These are phyloP conservation scores for Luzula sylvatica DNA, from an alignment of 176 grass and related monocot species.

Conservation along the genomic window DNA sequence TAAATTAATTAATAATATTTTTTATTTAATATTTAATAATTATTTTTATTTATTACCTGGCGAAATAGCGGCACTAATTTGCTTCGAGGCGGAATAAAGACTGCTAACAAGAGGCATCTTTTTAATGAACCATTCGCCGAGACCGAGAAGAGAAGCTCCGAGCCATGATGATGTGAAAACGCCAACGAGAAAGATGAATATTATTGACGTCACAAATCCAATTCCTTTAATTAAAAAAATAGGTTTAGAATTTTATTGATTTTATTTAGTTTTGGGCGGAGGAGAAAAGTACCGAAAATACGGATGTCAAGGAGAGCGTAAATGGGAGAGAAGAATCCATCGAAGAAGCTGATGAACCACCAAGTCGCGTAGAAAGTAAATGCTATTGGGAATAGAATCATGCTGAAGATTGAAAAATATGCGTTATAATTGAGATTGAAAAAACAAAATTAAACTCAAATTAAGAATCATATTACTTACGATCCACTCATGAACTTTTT, in stretches of 20 bases:
- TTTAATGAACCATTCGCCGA: slow-evolving; percentile 65
- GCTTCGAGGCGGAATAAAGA: slow-evolving; percentile 65
- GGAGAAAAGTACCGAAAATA: slow-evolving; percentile 36
- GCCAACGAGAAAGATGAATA: slow-evolving; percentile 61
- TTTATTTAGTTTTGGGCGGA: neutral
- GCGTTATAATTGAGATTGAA: neutral
- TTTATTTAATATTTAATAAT: too few relatives aligned
- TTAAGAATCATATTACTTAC: slow-evolving; percentile 13
- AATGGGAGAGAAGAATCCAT: slow-evolving; percentile 79
- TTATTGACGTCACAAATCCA: slow-evolving; percentile 62
- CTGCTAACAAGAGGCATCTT: slow-evolving; percentile 59
- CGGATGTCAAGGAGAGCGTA: slow-evolving; percentile 61
- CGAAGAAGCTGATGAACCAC: slow-evolving; percentile 73
- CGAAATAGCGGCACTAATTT: slow-evolving; percentile 60
- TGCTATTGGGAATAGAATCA: slow-evolving; percentile 67
- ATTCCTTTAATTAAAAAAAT: slow-evolving; percentile 22
- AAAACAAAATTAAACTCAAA: neutral
- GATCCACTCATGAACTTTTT: slow-evolving; percentile 79
- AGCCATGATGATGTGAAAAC: slow-evolving; percentile 75
- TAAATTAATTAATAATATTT: too few relatives aligned
- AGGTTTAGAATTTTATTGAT: neutral
- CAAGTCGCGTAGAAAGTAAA: slow-evolving; percentile 72
- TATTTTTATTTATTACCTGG: slow-evolving; percentile 33
- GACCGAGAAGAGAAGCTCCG: slow-evolving; percentile 51
- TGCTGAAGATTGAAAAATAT: slow-evolving; percentile 24